Percentiles rank a stretch among this genome's conserved stretches.
phyloP scores from a whole-genome alignment of 2,329 filamentous ascomycete species.

The Chaetoscypha palmicola region DNA sequence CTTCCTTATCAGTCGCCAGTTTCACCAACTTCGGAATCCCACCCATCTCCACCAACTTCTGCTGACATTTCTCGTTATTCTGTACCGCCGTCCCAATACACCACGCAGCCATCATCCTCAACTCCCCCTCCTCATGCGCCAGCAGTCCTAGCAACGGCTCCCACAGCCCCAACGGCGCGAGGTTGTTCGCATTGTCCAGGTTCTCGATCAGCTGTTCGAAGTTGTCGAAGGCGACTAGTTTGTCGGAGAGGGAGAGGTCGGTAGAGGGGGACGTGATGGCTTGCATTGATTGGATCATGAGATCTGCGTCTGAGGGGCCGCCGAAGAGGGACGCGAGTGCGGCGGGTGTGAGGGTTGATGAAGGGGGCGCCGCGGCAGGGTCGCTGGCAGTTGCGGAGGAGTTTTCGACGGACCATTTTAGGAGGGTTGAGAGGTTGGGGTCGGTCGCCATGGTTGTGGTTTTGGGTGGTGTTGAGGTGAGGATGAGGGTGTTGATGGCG shows the following conservation, averaged over 20 bases:
- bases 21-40: slow-evolving; percentile 64
- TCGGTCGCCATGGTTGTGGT: slow-evolving; percentile 20
- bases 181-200: slow-evolving; percentile 95
- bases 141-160: slow-evolving; percentile 67
- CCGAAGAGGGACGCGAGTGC: slow-evolving; percentile 70
- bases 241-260: slow-evolving; percentile 64
- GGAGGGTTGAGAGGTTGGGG: slow-evolving; percentile 29
- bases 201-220: slow-evolving; percentile 87
- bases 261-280: slow-evolving; percentile 58
- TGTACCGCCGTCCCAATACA: slow-evolving; percentile 91
- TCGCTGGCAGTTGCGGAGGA: slow-evolving; percentile 35
- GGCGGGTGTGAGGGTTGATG: slow-evolving; percentile 54
- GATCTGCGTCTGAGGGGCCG: slow-evolving; percentile 80
- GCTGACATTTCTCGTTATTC: slow-evolving; percentile 85
- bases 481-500: neutral
- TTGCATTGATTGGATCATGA: slow-evolving; percentile 81
- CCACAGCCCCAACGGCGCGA: slow-evolving; percentile 75
- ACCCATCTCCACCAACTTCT: slow-evolving; percentile 55
- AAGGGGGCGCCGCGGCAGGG: slow-evolving; percentile 23
- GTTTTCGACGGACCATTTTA: slow-evolving; percentile 48
- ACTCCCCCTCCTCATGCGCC: slow-evolving; percentile 58
- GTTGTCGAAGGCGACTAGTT: slow-evolving; percentile 84
- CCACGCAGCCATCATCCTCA: slow-evolving; percentile 86
- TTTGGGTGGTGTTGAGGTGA: neutral
- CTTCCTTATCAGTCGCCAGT: slow-evolving; percentile 45